These are phyloP conservation scores for Neopestalotiopsis sp. DNA, from an alignment of 2,329 filamentous ascomycete species.

Conservation along the genomic window DNA sequence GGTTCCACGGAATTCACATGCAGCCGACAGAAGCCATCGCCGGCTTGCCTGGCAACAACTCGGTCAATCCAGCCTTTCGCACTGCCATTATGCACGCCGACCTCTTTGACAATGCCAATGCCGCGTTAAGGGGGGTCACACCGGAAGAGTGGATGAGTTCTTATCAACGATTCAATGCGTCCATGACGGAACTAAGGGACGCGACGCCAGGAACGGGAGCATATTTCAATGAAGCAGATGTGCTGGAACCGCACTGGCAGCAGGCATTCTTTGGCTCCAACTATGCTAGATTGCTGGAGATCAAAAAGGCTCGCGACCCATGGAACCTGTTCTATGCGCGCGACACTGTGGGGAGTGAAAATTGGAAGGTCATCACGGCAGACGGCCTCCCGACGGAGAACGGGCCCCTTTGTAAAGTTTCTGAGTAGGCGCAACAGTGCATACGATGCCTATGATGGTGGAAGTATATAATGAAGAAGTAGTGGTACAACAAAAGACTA, in stretches of 20 bases:
- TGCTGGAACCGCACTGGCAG: conserved; percentile 51
- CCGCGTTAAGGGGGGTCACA: conserved; percentile 21
- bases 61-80: conserved; percentile 51
- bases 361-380: conserved; percentile 44
- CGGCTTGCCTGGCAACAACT: conserved; percentile 37
- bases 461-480: no score
- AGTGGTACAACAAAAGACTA: no score
- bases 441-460: no score
- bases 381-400: conserved; percentile 31
- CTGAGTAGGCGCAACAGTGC: no score
- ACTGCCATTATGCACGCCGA: conserved; percentile 40
- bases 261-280: conserved; percentile 52
- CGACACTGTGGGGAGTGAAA: conserved; percentile 56
- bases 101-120: conserved; percentile 32
- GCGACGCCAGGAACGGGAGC: conserved; percentile 47
- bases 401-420: conserved; percentile 36
- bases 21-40: conserved; percentile 35
- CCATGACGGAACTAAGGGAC: conserved; percentile 34
- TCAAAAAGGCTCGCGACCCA: conserved; percentile 57
- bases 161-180: conserved; percentile 30
- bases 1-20: conserved; percentile 39
- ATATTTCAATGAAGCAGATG: conserved; percentile 60
- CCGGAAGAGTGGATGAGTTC: conserved; percentile 28
- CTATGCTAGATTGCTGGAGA: conserved; percentile 43
- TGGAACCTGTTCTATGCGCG: conserved; percentile 51